phyloP scores from a whole-genome alignment of 352 stramenopile species.

The Globisporangium irregulare region DNA sequence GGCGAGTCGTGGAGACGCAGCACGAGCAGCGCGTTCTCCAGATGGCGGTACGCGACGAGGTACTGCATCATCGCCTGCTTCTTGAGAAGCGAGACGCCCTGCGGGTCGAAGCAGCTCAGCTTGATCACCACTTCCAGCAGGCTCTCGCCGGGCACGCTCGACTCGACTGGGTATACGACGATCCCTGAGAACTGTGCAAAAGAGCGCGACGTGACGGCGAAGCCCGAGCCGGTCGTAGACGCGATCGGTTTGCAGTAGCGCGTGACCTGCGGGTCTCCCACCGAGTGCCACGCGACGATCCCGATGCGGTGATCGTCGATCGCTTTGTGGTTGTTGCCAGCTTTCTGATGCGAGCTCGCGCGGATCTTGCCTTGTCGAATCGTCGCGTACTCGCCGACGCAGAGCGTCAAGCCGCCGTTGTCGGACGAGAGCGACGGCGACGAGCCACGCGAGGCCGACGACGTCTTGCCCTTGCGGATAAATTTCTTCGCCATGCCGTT shows the following conservation, averaged over 20 bases:
- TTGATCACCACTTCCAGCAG: slow-evolving; percentile 66
- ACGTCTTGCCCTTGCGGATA: slow-evolving; percentile 32
- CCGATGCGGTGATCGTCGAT: slow-evolving; percentile 45
- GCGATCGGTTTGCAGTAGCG: slow-evolving; percentile 61
- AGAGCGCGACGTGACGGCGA: slow-evolving; percentile 36
- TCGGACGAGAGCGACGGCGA: slow-evolving; percentile 11
- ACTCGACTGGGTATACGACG: slow-evolving; percentile 57
- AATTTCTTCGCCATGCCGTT: slow-evolving; percentile 39
- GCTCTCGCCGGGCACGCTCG: slow-evolving; percentile 29
- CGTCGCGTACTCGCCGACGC: slow-evolving; percentile 61
- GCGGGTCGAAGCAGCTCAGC: slow-evolving; percentile 53
- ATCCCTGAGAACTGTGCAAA: slow-evolving; percentile 62
- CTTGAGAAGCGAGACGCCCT: slow-evolving; percentile 34
- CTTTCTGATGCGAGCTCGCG: not conserved
- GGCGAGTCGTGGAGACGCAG: slow-evolving; percentile 58
- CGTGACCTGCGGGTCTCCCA: slow-evolving; percentile 58
- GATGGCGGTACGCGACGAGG: slow-evolving; percentile 41
- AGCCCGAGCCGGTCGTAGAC: slow-evolving; percentile 20
- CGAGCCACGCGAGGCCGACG: slow-evolving; percentile 20
- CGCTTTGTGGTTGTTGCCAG: slow-evolving; percentile 16
- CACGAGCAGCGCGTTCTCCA: slow-evolving; percentile 54
- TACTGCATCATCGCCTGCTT: slow-evolving; percentile 52
- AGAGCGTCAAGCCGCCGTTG: slow-evolving; percentile 35
- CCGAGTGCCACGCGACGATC: slow-evolving; percentile 68
- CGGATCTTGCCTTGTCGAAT: slow-evolving; percentile 43